Evolutionary conservation across 2,329 filamentous ascomycete species (phyloP).

Genomic region (Fusarium caatingaense): DNA sequence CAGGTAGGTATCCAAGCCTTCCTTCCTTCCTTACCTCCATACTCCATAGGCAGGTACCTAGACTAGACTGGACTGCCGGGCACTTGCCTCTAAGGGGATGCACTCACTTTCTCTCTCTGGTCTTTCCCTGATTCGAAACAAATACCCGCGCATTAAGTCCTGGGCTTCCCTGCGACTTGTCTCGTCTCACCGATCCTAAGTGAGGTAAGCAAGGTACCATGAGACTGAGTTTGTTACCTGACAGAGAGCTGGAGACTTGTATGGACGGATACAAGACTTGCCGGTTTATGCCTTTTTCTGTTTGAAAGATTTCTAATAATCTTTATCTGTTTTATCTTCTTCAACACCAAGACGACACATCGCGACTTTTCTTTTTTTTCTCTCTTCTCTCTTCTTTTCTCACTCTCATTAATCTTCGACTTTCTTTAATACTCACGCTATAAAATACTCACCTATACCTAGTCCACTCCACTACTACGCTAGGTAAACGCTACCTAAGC

Average conservation of each 20-base stretch:
- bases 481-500: conserved; percentile 2
- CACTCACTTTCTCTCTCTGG: neutral
- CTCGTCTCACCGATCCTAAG: conserved; percentile 30
- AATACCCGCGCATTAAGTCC: conserved; percentile 29
- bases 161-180: conserved; percentile 32
- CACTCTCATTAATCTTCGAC: neutral
- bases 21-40: neutral
- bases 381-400: neutral
- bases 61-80: conserved; percentile 4
- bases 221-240: conserved; percentile 5
- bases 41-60: neutral
- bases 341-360: conserved; percentile 4
- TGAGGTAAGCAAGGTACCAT: conserved; percentile 20
- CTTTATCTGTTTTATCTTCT: conserved; percentile 2
- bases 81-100: conserved; percentile 9
- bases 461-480: neutral
- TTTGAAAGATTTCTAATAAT: conserved; percentile 5
- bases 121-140: conserved; percentile 36
- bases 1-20: neutral
- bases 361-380: neutral
- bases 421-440: neutral
- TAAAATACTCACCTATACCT: neutral
- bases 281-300: conserved; percentile 17
- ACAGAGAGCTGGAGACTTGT: conserved; percentile 8
- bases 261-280: conserved; percentile 24